Base-by-base conservation (phyloP, 805 yeast genomes). In the Diddensiella transvaalensis region DNA sequence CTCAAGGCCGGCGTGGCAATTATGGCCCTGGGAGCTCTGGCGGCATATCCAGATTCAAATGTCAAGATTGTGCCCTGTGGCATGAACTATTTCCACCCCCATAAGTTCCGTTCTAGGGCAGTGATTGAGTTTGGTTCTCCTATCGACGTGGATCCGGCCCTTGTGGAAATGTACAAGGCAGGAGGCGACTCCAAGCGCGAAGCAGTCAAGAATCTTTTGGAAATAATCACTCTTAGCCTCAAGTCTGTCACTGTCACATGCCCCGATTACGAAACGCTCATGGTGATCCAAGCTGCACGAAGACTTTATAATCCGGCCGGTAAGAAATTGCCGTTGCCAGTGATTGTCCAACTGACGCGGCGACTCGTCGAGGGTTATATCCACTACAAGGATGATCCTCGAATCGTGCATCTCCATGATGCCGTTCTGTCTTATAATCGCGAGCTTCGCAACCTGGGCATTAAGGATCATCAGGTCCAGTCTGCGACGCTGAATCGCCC, bases 1-100 rank as follows among this genome's bases (percentile, higher is more conserved):
- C 72, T 91, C 57, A 91, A 93, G 63, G 96, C 98, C 1, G 99
- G 99, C 53, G 97, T 93, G 5, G 96, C 96, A 2, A 85, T 91
- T 48, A 93, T 91, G 98, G 99, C 98, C 0, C 73, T 93, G 24
- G 99, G 98, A 5, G 93, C 98, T 6, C 79, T 90, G 80, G 85
- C 82, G 21, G 75, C 79, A 51, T 78, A 86, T 58, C 88, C 93
- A 0, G 76, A 78, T 40, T 80, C 85, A 51, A 82, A 83, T 48
- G 91, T 91, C 3, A 82, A 83, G 58, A 87, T 91, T 56, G 95
- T 93, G 11, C 98, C 98, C 3, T 89, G 96, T 63, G 99, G 99
- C 37, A 84, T 93, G 91, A 91, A 91, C 68, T 91, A 91, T 68
- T 91, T 91, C 76, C 95, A 87, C 62, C 91, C 96, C 3, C 95